Conservation (phyloP, 1,284 basidiomycete genomes). For the Exobasidium rhododendri region DNA sequence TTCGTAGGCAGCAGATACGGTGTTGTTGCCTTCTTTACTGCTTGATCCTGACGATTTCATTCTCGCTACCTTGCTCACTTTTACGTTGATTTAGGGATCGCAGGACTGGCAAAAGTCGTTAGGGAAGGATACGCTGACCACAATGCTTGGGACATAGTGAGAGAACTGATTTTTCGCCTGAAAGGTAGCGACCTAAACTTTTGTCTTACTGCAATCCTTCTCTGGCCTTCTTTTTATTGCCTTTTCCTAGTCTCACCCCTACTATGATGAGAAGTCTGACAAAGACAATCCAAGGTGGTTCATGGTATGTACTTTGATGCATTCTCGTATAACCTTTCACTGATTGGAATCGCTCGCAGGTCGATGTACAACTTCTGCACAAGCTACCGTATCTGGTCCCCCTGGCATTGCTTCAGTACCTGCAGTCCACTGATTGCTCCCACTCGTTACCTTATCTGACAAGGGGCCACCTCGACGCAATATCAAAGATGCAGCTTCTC, state of each 20-base stretch:
- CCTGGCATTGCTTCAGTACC: conserved; percentile 68
- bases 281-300: conserved; percentile 79
- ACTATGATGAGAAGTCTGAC: conserved; percentile 82
- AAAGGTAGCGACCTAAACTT: too few species aligned
- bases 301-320: conserved; percentile 61
- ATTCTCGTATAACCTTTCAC: too few species aligned
- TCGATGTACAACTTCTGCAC: conserved; percentile 68
- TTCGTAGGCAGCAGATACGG: too few species aligned
- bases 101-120: conserved; percentile 17
- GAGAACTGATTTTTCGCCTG: too few species aligned
- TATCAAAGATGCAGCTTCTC: conserved; percentile 73
- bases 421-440: conserved; percentile 59
- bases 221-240: too few species aligned
- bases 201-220: too few species aligned
- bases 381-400: conserved; percentile 74
- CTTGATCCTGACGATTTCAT: conserved; percentile 47
- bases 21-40: conserved; percentile 25
- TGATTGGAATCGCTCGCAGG: too few species aligned
- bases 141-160: conserved; percentile 27
- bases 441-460: conserved; percentile 60
- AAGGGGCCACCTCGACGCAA: conserved; percentile 50
- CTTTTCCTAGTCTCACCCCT: conserved; percentile 66
- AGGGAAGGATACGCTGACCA: conserved; percentile 31
- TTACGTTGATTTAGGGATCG: conserved; percentile 13
- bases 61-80: conserved; percentile 66